Conservation (phyloP, 2,329 filamentous ascomycete genomes). For the Cylindrodendrum hubeiense region DNA sequence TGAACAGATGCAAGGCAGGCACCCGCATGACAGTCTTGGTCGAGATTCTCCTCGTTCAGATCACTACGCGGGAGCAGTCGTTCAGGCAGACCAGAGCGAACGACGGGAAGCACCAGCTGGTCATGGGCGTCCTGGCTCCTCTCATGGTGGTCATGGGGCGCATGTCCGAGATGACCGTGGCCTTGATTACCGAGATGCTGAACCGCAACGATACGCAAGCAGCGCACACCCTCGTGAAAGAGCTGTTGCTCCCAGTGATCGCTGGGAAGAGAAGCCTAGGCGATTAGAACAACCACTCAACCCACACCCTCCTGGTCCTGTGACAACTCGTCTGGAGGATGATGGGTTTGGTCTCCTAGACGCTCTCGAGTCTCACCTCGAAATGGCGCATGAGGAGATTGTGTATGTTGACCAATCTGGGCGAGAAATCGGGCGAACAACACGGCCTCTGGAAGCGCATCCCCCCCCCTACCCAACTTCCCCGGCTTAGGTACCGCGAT, state of each 20-base stretch:
- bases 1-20: slow-evolving; percentile 2
- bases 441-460: slow-evolving; percentile 32
- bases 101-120: slow-evolving; percentile 5
- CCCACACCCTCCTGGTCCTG: not conserved
- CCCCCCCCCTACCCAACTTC: slow-evolving; percentile 23
- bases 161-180: slow-evolving; percentile 22
- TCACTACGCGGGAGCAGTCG: slow-evolving; percentile 8
- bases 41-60: slow-evolving; percentile 8
- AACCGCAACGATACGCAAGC: slow-evolving; percentile 28
- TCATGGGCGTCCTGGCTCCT: not conserved
- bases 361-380: slow-evolving; percentile 17
- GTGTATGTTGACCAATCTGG: slow-evolving; percentile 43
- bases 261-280: not conserved
- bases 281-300: not conserved
- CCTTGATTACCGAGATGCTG: slow-evolving; percentile 33
- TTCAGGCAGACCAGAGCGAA: not conserved
- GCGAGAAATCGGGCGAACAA: slow-evolving; percentile 38
- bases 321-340: not conserved
- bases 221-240: not conserved
- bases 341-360: slow-evolving; percentile 2
- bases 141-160: not conserved
- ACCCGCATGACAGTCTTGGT: not conserved
- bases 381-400: slow-evolving; percentile 36
- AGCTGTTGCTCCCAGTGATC: not conserved
- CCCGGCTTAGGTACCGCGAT: slow-evolving; percentile 19